Conservation (phyloP, 192 early-diverging fungal species). For the Backusella psychrophila region DNA sequence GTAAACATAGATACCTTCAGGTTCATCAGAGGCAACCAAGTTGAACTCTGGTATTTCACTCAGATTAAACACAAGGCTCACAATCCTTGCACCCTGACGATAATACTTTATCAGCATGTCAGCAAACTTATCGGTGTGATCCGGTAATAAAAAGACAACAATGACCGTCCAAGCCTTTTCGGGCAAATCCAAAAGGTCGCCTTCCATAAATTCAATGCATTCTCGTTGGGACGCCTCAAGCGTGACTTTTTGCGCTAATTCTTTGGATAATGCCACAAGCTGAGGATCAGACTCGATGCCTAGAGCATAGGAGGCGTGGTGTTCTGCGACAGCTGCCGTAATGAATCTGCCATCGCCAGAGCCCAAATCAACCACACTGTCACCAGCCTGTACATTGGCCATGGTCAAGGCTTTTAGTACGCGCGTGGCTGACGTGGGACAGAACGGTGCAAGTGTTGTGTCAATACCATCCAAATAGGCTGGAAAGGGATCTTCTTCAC, state of each 20-base stretch:
- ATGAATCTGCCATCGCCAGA: constrained; percentile 62
- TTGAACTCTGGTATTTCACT: constrained; percentile 44
- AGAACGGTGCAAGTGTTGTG: constrained; percentile 51
- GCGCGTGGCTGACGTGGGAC: constrained; percentile 52
- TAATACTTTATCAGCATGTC: constrained; percentile 44
- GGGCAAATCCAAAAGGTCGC: constrained; percentile 37
- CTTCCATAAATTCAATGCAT: constrained; percentile 37
- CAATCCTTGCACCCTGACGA: constrained; percentile 44
- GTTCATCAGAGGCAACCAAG: constrained; percentile 37
- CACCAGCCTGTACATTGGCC: constrained; percentile 37
- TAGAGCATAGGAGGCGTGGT: constrained; percentile 37
- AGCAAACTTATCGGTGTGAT: constrained; percentile 44
- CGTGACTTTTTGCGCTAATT: constrained; percentile 28
- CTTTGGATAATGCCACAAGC: constrained; percentile 41
- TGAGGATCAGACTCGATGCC: constrained; percentile 54
- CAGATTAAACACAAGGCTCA: constrained; percentile 51
- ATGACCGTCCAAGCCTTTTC: constrained; percentile 45
- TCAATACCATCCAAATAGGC: constrained; percentile 55
- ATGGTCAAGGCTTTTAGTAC: constrained; percentile 47
- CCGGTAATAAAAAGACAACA: constrained; percentile 50
- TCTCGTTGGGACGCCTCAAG: constrained; percentile 16
- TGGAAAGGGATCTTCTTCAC: constrained; percentile 40
- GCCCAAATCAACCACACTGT: constrained; percentile 55
- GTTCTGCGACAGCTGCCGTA: constrained; percentile 44
- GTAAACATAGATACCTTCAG: constrained; percentile 52